phyloP scores from a whole-genome alignment of 192 early-diverging fungal species.

The Mortierella hygrophila region DNA sequence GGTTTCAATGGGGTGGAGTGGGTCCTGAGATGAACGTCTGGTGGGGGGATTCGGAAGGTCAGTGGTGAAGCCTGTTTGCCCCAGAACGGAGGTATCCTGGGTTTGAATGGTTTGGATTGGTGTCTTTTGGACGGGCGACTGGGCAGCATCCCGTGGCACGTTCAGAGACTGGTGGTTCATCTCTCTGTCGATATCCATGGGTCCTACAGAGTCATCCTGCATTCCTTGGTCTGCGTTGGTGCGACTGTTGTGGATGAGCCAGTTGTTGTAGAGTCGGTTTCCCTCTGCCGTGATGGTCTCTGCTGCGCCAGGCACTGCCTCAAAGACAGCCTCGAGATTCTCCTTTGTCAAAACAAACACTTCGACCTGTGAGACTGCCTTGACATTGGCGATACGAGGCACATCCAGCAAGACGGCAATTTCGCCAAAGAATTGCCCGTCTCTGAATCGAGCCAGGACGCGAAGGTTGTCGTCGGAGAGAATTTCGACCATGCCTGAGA shows the following conservation, averaged over 20 bases:
- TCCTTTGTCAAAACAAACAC: slow-evolving; percentile 61
- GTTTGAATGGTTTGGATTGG: neutral
- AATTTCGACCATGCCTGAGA: slow-evolving; percentile 74
- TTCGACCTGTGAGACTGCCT: slow-evolving; percentile 61
- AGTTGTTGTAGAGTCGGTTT: slow-evolving; percentile 45
- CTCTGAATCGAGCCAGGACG: slow-evolving; percentile 47
- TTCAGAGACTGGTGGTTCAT: slow-evolving; percentile 19
- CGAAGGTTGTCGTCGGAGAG: slow-evolving; percentile 57
- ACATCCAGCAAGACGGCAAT: slow-evolving; percentile 61
- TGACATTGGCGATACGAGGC: slow-evolving; percentile 60
- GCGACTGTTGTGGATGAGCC: slow-evolving; percentile 14
- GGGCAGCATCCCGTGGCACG: neutral
- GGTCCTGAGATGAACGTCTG: slow-evolving; percentile 7
- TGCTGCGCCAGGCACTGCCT: slow-evolving; percentile 51
- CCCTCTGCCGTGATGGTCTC: slow-evolving; percentile 46
- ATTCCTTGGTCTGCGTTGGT: neutral
- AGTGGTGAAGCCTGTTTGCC: neutral
- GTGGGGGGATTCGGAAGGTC: neutral
- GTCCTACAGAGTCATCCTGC: neutral
- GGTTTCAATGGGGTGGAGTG: slow-evolving; percentile 35
- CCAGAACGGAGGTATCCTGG: neutral
- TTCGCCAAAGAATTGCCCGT: slow-evolving; percentile 68
- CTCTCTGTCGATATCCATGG: neutral
- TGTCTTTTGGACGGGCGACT: neutral
- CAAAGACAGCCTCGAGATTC: slow-evolving; percentile 53